Conservation (phyloP, 1,139 yeast species). For the Nakaseomyces uthaithaninus region DNA sequence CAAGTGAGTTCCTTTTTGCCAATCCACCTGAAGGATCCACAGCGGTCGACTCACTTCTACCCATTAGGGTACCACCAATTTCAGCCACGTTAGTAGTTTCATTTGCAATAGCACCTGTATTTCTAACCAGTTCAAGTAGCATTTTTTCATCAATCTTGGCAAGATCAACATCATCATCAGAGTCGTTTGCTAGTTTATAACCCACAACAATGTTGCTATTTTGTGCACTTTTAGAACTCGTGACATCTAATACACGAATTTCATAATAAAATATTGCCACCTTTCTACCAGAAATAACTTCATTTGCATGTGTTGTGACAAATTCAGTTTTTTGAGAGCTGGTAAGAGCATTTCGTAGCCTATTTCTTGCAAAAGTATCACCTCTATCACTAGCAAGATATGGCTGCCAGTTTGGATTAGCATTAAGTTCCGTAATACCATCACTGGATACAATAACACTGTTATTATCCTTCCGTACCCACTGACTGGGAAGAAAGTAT, state of each 20-base stretch:
- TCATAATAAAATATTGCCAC: conserved; percentile 53
- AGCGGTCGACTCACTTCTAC: conserved; percentile 12
- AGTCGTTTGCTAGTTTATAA: conserved; percentile 25
- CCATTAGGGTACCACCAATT: conserved; percentile 11
- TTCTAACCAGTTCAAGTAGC: conserved; percentile 3
- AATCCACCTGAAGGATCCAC: conserved; percentile 12
- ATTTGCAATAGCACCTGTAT: conserved; percentile 9
- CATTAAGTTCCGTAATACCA: conserved; percentile 24
- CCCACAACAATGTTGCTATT: conserved; percentile 40
- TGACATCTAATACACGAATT: conserved; percentile 34
- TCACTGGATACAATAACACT: conserved; percentile 30
- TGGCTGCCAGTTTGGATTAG: conserved; percentile 32
- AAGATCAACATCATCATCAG: conserved; percentile 5
- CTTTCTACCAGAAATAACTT: conserved; percentile 36
- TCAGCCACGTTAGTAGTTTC: conserved; percentile 9
- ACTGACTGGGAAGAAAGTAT: conserved; percentile 34
- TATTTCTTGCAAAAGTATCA: conserved; percentile 16
- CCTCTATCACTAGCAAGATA: conserved; percentile 30
- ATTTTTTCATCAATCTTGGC: conserved; percentile 4
- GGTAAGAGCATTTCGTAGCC: conserved; percentile 18
- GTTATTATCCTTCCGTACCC: conserved; percentile 32
- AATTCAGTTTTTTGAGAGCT: conserved; percentile 29
- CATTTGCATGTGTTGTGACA: conserved; percentile 38
- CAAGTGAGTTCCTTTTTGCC: conserved; percentile 10
- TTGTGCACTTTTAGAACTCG: conserved; percentile 33